Conservation (phyloP, 1,284 basidiomycete genomes). For the Cryptococcus sp. region DNA sequence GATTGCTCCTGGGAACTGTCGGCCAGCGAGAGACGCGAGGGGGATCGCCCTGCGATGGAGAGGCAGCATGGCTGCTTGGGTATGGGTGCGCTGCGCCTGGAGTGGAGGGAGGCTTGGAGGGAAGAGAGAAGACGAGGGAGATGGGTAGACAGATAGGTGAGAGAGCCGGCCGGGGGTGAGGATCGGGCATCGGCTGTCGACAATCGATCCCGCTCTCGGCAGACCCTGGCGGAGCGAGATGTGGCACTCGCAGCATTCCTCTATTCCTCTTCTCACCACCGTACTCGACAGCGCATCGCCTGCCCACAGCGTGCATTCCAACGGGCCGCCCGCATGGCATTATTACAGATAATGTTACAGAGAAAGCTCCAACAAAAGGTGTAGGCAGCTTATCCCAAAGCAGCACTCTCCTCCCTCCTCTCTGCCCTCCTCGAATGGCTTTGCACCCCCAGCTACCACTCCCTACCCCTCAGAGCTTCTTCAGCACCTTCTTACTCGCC, state of each 20-base stretch:
- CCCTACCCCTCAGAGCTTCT: constrained; percentile 6
- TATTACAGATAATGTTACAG: too few relatives aligned
- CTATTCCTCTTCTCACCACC: too few relatives aligned
- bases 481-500: constrained; percentile 10
- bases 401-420: too few relatives aligned
- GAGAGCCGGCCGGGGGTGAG: background rate
- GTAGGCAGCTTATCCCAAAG: too few relatives aligned
- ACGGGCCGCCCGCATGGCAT: too few relatives aligned
- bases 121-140: background rate
- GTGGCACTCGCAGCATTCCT: background rate
- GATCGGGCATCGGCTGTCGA: background rate
- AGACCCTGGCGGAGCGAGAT: background rate
- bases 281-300: too few relatives aligned
- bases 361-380: too few relatives aligned
- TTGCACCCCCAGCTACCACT: background rate
- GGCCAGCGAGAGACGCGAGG: background rate
- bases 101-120: background rate
- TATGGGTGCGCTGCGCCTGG: too few relatives aligned
- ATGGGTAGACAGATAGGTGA: background rate
- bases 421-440: too few relatives aligned
- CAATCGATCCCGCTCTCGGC: background rate
- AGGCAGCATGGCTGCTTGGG: too few relatives aligned
- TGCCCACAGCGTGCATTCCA: too few relatives aligned
- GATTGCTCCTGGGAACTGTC: background rate
- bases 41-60: background rate